phyloP scores from a whole-genome alignment of 495 filamentous ascomycete species.

The Bathelium albidoporum region DNA sequence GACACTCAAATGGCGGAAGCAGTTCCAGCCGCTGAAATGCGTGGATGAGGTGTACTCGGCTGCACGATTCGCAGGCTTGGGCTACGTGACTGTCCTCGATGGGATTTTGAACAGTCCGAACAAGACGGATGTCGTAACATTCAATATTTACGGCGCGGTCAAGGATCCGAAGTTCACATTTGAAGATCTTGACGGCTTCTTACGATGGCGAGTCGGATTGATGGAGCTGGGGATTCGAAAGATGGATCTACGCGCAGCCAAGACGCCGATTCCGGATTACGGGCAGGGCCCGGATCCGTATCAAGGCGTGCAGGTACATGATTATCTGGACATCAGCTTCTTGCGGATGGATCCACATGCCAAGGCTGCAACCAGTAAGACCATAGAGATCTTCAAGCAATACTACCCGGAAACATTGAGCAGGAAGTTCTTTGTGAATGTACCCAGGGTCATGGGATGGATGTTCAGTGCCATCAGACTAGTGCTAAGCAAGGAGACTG shows the following conservation, averaged over 20 bases:
- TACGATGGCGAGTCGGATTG: constrained; percentile 74
- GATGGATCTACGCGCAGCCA: constrained; percentile 55
- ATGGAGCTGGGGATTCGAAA: constrained; percentile 73
- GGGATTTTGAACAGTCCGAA: constrained; percentile 31
- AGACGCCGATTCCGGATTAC: constrained; percentile 60
- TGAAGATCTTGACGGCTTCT: constrained; percentile 48
- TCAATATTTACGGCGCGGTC: constrained; percentile 76
- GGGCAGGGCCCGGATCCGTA: constrained; percentile 59
- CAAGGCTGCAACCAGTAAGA: constrained; percentile 62
- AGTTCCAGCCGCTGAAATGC: constrained; percentile 41
- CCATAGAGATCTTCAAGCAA: constrained; percentile 58
- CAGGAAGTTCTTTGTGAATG: constrained; percentile 89
- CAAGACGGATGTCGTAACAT: constrained; percentile 48
- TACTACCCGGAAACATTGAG: constrained; percentile 81
- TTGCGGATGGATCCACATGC: constrained; percentile 59
- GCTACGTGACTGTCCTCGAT: constrained; percentile 42
- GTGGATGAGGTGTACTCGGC: constrained; percentile 38
- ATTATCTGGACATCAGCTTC: constrained; percentile 77
- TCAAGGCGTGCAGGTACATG: constrained; percentile 81
- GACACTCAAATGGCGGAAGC: constrained; percentile 70
- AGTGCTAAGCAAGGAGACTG: constrained; percentile 65
- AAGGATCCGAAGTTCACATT: constrained; percentile 66
- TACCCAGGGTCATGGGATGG: constrained; percentile 80
- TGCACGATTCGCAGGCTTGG: constrained; percentile 48
- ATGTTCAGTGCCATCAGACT: constrained; percentile 71